phyloP scores from a whole-genome alignment of 148 eudicot species.

The Limonium bicolor region DNA sequence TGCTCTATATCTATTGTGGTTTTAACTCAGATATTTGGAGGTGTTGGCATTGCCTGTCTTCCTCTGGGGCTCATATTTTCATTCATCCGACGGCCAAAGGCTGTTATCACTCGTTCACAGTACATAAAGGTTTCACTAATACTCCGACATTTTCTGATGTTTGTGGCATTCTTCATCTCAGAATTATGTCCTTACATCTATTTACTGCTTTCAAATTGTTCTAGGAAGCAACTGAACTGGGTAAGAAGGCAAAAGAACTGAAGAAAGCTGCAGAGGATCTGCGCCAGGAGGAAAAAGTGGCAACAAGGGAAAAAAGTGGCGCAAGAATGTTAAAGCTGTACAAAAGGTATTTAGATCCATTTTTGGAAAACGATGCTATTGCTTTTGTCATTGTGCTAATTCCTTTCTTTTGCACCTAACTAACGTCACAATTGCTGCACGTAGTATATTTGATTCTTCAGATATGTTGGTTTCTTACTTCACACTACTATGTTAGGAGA shows the following conservation, averaged over 20 bases:
- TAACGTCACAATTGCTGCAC: too few relatives aligned
- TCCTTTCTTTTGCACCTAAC: too few relatives aligned
- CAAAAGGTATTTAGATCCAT: constrained; percentile 47
- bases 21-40: constrained; percentile 71
- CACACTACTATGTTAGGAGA: too few relatives aligned
- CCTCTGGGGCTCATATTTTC: constrained; percentile 89
- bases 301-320: constrained; percentile 92
- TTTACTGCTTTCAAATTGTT: neutral
- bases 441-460: too few relatives aligned
- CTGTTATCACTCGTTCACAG: constrained; percentile 97
- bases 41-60: constrained; percentile 94
- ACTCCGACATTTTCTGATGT: neutral
- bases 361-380: neutral
- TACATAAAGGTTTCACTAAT: constrained; percentile 68
- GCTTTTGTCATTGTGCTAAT: neutral
- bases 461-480: too few relatives aligned
- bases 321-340: constrained; percentile 87
- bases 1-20: too few relatives aligned
- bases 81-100: constrained; percentile 88
- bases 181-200: too few relatives aligned
- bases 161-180: neutral
- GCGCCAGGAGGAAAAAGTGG: constrained; percentile 94
- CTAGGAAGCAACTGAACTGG: constrained; percentile 97
- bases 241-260: constrained; percentile 85
- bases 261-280: constrained; percentile 92